phyloP scores from a whole-genome alignment of 768 basidiomycete genomes.

The Filobasidium floriforme region DNA sequence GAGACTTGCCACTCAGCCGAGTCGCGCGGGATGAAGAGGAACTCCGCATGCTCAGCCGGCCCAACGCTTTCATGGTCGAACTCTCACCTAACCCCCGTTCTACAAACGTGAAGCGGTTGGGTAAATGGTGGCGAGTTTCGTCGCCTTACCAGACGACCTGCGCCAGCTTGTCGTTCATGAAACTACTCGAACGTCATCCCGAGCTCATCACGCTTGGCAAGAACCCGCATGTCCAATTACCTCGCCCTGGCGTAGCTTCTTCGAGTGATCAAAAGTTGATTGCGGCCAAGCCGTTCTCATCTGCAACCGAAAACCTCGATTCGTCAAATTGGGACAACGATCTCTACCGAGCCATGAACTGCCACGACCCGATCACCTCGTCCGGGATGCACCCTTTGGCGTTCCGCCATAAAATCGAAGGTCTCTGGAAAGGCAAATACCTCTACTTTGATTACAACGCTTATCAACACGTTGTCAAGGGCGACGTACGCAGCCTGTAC shows the following conservation, averaged over 20 bases:
- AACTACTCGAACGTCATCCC: constrained; percentile 38
- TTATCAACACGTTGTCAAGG: constrained; percentile 35
- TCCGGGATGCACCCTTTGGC: constrained; percentile 34
- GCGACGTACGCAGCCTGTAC: constrained; percentile 36
- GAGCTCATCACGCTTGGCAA: constrained; percentile 26
- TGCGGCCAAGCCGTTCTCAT: constrained; percentile 20
- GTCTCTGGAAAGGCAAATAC: constrained; percentile 39
- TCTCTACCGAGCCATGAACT: constrained; percentile 36
- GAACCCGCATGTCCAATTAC: constrained; percentile 19
- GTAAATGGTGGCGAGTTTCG: constrained; percentile 33
- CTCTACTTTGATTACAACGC: constrained; percentile 39
- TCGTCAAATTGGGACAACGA: constrained; percentile 36
- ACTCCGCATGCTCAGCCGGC: constrained; percentile 22
- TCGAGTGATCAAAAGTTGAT: not conserved
- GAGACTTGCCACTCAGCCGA: constrained; percentile 32
- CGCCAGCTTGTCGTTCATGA: constrained; percentile 28
- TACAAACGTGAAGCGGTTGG: constrained; percentile 35
- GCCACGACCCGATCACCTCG: constrained; percentile 36
- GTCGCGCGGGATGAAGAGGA: constrained; percentile 27
- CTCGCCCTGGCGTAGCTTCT: not conserved
- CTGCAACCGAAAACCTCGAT: constrained; percentile 13
- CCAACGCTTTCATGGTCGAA: constrained; percentile 29
- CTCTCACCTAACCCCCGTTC: constrained; percentile 14
- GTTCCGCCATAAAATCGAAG: constrained; percentile 31
- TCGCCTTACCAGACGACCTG: constrained; percentile 8